Evolutionary conservation across 208 protist species (phyloP), one percentile per base, ranked within the genome.

Genomic region (Kentomonas sorsogonicus): DNA sequence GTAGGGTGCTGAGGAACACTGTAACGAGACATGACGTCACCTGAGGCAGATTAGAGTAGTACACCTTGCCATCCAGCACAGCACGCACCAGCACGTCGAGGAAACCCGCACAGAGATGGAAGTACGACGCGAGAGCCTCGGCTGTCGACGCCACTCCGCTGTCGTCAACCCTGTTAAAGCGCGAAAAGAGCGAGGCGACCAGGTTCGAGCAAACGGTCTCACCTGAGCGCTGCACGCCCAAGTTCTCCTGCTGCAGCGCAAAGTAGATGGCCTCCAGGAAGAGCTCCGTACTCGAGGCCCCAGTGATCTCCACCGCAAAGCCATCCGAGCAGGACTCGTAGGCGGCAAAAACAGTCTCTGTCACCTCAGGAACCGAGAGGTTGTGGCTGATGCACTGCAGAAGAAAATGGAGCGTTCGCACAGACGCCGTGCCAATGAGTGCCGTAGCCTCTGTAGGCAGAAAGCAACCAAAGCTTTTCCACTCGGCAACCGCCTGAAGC

Each of bases 251-350:
- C 36, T 72, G 71, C 2, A 94, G 67, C 1, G 81, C 72, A 47
- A 86, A 91, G n/a, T 83, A 62, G 20, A 87, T 78, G 25, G 80
- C 78, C 2, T 72, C 70, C 29, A 89, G 50, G 61, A 94, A 88
- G 0, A 69, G 67, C 34, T 60, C 51, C 16, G 77, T 78, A 26
- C 64, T 43, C n/a, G 69, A 47, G 11, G 60, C 79, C 30, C 60
- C 65, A 38, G 83, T 77, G 47, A 91, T 77, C 48, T 73, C 63
- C 11, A 57, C 16, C 1, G 74, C 66, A 53, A 94, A 90, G 18
- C 78, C 71, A 25, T 89, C 78, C 0, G 84, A 62, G 46, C 74
- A 89, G 13, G 77, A 31, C 60, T 90, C 82, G 47, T 91, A 57
- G 23, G 76, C 73, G 20, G n/a, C 59, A 63, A 91, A 90, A 10